Evolutionary conservation across 2,329 filamentous ascomycete genomes (phyloP).

Genomic region (Onygenales sp.): DNA sequence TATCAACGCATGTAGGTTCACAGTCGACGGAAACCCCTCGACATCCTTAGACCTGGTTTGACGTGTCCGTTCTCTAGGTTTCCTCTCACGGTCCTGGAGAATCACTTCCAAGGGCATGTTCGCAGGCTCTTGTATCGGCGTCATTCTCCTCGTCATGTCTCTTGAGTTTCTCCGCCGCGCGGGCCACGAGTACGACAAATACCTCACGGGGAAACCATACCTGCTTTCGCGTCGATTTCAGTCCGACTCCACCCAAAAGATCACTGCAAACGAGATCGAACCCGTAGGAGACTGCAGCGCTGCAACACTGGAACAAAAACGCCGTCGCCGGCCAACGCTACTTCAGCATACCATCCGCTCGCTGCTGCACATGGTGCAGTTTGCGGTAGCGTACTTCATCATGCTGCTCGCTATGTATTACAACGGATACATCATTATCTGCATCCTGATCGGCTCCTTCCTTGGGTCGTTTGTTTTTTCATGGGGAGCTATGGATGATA

Average conservation of each 20-base stretch:
- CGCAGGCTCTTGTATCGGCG: slow-evolving; percentile 69
- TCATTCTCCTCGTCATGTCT: slow-evolving; percentile 60
- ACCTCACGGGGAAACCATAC: slow-evolving; percentile 46
- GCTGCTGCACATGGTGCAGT: slow-evolving; percentile 59
- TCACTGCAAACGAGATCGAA: neutral
- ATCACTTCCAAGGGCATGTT: slow-evolving; percentile 63
- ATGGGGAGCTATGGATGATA: slow-evolving; percentile 45
- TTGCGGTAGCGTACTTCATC: slow-evolving; percentile 67
- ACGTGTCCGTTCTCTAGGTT: slow-evolving; percentile 35
- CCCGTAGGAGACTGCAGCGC: neutral
- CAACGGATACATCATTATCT: slow-evolving; percentile 69
- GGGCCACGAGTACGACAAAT: slow-evolving; percentile 63
- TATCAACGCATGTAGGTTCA: slow-evolving; percentile 47
- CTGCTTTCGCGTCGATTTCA: slow-evolving; percentile 16
- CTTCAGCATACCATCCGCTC: slow-evolving; percentile 59
- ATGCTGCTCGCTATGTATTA: slow-evolving; percentile 62
- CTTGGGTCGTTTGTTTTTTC: slow-evolving; percentile 64
- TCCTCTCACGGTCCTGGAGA: slow-evolving; percentile 61
- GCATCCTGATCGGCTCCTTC: slow-evolving; percentile 67
- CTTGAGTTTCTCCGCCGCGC: slow-evolving; percentile 65
- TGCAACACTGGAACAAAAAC: neutral
- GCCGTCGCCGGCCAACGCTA: slow-evolving; percentile 42
- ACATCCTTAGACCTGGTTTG: too few relatives aligned
- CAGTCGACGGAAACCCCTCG: neutral
- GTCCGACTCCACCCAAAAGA: neutral